These are phyloP conservation scores for Leucosporidium creatinivorum DNA, from an alignment of 768 basidiomycete species.

Conservation along the genomic window DNA sequence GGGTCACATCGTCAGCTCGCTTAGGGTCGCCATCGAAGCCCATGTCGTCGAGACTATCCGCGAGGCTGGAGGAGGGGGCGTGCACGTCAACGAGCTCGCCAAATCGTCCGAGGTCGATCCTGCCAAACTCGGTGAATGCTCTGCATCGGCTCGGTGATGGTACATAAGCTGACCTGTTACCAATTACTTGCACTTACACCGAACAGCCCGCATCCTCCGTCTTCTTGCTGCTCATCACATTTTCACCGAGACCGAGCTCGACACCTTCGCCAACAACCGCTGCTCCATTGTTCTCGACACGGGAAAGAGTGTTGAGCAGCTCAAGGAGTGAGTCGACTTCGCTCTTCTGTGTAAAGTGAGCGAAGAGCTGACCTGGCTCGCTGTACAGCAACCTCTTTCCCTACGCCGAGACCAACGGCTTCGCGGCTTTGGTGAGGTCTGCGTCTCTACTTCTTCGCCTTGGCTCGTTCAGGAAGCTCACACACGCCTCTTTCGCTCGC, in stretches of 20 bases:
- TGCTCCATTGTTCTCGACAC: constrained; percentile 63
- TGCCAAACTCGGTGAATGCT: constrained; percentile 43
- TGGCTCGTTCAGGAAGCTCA: no score
- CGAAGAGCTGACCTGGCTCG: no score
- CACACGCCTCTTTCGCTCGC: no score
- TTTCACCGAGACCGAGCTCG: constrained; percentile 59
- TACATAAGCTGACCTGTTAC: no score
- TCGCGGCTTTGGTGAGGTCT: constrained; percentile 35
- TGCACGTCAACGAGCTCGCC: constrained; percentile 45
- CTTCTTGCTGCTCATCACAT: constrained; percentile 73
- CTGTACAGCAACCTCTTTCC: constrained; percentile 9
- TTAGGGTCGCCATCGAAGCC: constrained; percentile 40
- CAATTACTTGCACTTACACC: neutral
- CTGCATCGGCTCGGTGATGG: neutral
- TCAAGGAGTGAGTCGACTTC: no score
- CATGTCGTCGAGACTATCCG: constrained; percentile 47
- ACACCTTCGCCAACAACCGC: constrained; percentile 66
- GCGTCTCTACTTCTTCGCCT: no score
- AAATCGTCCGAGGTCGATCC: constrained; percentile 40
- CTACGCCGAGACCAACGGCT: constrained; percentile 33
- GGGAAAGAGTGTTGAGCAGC: constrained; percentile 40
- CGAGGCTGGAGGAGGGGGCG: constrained; percentile 41
- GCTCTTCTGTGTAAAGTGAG: no score
- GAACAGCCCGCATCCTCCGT: constrained; percentile 61
- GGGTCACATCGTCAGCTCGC: constrained; percentile 34